phyloP scores from a whole-genome alignment of 306 rosid genomes.

The Medicago arabica region DNA sequence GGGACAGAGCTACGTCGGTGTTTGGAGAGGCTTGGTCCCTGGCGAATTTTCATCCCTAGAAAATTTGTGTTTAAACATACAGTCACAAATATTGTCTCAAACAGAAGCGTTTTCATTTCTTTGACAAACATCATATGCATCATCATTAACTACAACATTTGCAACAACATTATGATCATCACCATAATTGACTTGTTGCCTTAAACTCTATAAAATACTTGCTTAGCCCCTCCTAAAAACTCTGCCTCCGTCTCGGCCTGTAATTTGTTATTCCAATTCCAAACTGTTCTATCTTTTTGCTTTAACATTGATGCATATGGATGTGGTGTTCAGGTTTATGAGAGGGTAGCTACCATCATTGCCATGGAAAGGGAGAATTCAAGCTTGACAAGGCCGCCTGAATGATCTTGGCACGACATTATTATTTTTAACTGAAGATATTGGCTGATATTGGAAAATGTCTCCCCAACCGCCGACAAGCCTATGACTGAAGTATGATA shows the following conservation, averaged over 20 bases:
- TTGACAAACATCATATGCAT: neutral
- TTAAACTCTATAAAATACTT: neutral
- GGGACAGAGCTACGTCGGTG: neutral
- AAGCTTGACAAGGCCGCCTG: conserved; percentile 56
- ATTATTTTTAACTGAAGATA: conserved; percentile 8
- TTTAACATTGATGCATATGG: conserved; percentile 9
- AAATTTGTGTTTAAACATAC: neutral
- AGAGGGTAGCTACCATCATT: conserved; percentile 76
- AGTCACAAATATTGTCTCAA: neutral
- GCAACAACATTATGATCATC: neutral
- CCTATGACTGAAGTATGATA: neutral
- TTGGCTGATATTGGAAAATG: conserved; percentile 25
- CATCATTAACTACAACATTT: neutral
- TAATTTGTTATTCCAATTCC: no score
- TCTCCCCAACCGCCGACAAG: conserved; percentile 25
- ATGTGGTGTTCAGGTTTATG: conserved; percentile 60
- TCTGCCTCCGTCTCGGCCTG: no score
- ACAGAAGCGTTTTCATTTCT: neutral
- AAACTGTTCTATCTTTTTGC: conserved; percentile 3
- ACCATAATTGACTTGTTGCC: no score
- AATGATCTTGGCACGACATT: conserved; percentile 38
- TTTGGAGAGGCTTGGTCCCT: no score
- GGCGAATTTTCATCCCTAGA: neutral
- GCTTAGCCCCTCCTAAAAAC: no score
- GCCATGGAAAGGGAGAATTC: conserved; percentile 88